Percentiles rank a stretch among this genome's conserved stretches.
Conservation (phyloP, 202 grass and related monocot genomes). For the Elaeis oleifera region DNA sequence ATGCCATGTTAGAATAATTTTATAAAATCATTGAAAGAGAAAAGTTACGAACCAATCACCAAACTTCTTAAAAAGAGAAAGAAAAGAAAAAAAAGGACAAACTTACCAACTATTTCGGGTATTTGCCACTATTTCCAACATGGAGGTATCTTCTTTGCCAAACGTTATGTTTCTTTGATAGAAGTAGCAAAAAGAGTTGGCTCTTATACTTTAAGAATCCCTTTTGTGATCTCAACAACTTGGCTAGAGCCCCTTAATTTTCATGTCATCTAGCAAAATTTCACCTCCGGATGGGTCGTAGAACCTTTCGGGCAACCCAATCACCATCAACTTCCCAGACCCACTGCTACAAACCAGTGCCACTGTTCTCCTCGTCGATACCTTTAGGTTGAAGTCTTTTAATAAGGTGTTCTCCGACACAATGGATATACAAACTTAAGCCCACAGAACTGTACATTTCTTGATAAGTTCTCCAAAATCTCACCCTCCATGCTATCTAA, state of each 20-base stretch:
- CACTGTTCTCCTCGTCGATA: conserved; percentile 29
- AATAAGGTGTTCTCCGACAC: conserved; percentile 42
- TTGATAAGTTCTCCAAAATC: conserved; percentile 14
- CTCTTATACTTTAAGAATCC: conserved; percentile 40
- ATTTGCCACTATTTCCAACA: conserved; percentile 49
- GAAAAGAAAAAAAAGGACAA: no score
- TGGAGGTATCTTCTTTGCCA: conserved; percentile 41
- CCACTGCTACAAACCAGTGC: conserved; percentile 44
- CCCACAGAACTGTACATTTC: conserved; percentile 33
- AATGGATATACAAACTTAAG: conserved; percentile 53
- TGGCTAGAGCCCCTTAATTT: conserved; percentile 36
- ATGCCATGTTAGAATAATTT: no score
- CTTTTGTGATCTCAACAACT: conserved; percentile 54
- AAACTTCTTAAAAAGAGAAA: no score
- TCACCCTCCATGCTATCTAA: conserved; percentile 22
- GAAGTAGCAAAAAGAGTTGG: conserved; percentile 53
- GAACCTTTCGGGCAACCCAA: conserved; percentile 51
- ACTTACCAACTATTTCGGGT: conserved; percentile 23
- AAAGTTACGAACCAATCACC: no score
- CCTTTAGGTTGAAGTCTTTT: conserved; percentile 26
- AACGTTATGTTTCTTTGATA: conserved; percentile 62
- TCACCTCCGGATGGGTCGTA: conserved; percentile 25
- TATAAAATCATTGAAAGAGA: no score
- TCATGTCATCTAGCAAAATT: conserved; percentile 39
- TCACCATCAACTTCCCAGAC: conserved; percentile 42